phyloP scores from a whole-genome alignment of 2,329 filamentous ascomycete genomes.

The Phyllosticta citriasiana region DNA sequence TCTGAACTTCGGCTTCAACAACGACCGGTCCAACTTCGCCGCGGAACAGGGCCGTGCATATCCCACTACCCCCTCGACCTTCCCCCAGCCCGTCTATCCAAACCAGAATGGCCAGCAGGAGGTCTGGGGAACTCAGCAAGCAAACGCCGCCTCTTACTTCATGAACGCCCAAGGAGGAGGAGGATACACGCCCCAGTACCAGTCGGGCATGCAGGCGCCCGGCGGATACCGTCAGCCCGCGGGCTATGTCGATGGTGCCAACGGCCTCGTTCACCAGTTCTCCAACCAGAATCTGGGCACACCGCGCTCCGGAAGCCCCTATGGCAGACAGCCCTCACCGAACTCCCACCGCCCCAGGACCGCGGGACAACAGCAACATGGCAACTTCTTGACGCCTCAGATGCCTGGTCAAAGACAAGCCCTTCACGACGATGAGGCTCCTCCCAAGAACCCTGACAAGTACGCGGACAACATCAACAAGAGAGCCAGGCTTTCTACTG shows the following conservation, averaged over 20 bases:
- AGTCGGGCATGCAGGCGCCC: conserved; percentile 37
- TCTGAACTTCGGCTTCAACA: conserved; percentile 42
- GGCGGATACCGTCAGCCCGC: conserved; percentile 49
- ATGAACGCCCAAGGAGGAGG: conserved; percentile 32
- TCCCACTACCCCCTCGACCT: conserved; percentile 79
- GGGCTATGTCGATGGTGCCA: conserved; percentile 69
- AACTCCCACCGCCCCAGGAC: conserved; percentile 69
- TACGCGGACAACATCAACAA: conserved; percentile 83
- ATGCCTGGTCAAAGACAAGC: conserved; percentile 51
- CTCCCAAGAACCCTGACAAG: conserved; percentile 69
- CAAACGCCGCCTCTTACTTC: conserved; percentile 37
- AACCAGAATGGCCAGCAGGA: conserved; percentile 52
- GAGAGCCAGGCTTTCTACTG: conserved; percentile 54
- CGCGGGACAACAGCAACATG: conserved; percentile 57
- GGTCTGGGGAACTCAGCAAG: conserved; percentile 43
- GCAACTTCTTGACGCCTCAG: conserved; percentile 58
- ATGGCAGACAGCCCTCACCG: conserved; percentile 59
- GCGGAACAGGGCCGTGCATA: conserved; percentile 37
- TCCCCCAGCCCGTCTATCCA: conserved; percentile 78
- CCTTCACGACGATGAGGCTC: conserved; percentile 55
- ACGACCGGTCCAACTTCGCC: conserved; percentile 31
- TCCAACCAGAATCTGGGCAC: conserved; percentile 85
- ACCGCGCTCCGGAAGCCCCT: conserved; percentile 56
- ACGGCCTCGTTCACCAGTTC: conserved; percentile 88
- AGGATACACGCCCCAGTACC: conserved; percentile 39